A percentile compares a stretch with the other conserved stretches of the same genome.
Conservation (phyloP, 441 rosid species). For the Francoa sonchifolia region DNA sequence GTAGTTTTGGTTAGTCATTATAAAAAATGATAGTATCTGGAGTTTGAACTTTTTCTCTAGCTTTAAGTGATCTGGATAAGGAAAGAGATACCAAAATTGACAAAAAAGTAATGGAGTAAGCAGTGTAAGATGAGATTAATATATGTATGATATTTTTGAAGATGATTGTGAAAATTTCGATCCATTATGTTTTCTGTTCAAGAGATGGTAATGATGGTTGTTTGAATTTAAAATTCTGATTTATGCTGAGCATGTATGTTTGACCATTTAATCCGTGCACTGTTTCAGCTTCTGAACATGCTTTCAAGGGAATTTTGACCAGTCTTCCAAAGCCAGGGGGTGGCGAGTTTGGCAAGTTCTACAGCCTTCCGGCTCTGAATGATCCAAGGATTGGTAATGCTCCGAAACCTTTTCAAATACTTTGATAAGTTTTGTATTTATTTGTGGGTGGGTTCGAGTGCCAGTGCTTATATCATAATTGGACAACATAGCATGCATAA, state of each 20-base stretch:
- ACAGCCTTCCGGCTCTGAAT: slow-evolving; percentile 82
- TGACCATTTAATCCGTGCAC: not conserved
- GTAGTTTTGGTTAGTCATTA: too few relatives aligned
- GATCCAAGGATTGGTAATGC: slow-evolving; percentile 86
- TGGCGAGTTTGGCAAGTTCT: slow-evolving; percentile 93
- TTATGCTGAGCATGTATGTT: not conserved
- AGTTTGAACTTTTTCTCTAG: too few relatives aligned
- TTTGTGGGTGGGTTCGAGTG: not conserved
- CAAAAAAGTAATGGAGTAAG: too few relatives aligned
- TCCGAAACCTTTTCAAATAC: not conserved
- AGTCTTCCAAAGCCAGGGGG: slow-evolving; percentile 91
- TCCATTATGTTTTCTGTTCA: too few relatives aligned
- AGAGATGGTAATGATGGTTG: too few relatives aligned
- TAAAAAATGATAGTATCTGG: too few relatives aligned
- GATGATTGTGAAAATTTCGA: too few relatives aligned
- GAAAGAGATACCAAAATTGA: too few relatives aligned
- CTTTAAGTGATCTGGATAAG: too few relatives aligned
- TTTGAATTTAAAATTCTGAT: not conserved
- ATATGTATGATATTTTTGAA: too few relatives aligned
- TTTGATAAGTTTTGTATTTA: not conserved
- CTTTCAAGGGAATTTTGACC: slow-evolving; percentile 73
- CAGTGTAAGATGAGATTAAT: too few relatives aligned
- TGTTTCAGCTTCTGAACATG: slow-evolving; percentile 77
- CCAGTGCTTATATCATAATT: not conserved
- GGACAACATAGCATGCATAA: too few relatives aligned